These are phyloP conservation scores for Lobosporangium transversale DNA, from an alignment of 192 early-diverging fungal genomes.

Conservation along the genomic window DNA sequence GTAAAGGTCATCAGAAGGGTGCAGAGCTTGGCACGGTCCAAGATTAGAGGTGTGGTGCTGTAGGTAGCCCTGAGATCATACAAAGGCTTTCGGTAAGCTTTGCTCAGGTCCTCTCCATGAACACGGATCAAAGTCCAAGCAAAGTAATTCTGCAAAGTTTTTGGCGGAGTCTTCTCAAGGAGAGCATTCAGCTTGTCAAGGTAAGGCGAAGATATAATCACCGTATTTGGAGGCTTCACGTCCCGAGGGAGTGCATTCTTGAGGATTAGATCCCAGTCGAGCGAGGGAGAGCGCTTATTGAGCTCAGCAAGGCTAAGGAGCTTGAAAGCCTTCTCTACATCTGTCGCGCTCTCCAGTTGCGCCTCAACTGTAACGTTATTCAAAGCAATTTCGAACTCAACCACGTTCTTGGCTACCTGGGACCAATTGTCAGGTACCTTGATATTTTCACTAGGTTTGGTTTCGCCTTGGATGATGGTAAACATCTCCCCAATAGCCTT, in stretches of 20 bases:
- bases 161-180: conserved; percentile 9
- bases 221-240: conserved; percentile 19
- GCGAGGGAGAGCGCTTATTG: conserved; percentile 17
- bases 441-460: background rate
- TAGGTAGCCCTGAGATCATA: conserved; percentile 11
- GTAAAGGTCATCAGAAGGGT: conserved; percentile 37
- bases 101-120: conserved; percentile 48
- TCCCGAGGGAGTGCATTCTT: conserved; percentile 26
- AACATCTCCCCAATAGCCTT: conserved; percentile 54
- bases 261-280: conserved; percentile 56
- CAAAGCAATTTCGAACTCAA: conserved; percentile 63
- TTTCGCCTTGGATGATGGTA: conserved; percentile 13
- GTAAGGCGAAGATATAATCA: conserved; percentile 47
- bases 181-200: conserved; percentile 22
- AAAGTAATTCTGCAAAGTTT: conserved; percentile 58
- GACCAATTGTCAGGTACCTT: conserved; percentile 22
- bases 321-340: background rate
- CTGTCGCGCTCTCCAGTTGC: background rate
- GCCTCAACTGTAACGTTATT: conserved; percentile 19
- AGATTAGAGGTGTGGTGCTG: background rate
- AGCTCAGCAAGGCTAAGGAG: conserved; percentile 11
- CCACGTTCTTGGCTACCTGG: conserved; percentile 52
- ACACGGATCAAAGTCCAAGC: conserved; percentile 56
- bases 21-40: conserved; percentile 40
- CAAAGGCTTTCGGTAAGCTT: conserved; percentile 49